Evolutionary conservation across 306 rosid genomes (phyloP).

Genomic region (Cicer bijugum): DNA sequence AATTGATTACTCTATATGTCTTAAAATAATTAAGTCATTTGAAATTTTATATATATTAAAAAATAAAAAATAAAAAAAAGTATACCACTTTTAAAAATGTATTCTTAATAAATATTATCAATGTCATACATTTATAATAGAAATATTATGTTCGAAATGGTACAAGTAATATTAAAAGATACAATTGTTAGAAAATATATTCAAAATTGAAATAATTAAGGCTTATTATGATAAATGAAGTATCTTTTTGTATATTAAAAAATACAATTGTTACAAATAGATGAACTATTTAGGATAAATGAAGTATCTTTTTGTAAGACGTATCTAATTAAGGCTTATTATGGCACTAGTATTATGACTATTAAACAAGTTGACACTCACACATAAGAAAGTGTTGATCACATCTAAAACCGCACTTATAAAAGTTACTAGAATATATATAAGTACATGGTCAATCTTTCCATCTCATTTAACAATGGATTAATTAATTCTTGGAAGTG

Average conservation of each 20-base stretch:
- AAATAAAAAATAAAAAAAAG: too few species aligned
- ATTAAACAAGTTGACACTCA: background rate
- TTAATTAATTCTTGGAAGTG: slow-evolving; percentile 19
- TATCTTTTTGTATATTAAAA: background rate
- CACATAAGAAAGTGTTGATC: slow-evolving; percentile 12
- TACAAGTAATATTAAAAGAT: too few species aligned
- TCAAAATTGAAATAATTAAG: too few species aligned
- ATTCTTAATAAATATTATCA: too few species aligned
- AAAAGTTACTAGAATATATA: background rate
- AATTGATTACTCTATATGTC: too few species aligned
- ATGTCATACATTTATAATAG: too few species aligned
- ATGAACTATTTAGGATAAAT: slow-evolving; percentile 11
- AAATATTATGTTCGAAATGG: too few species aligned
- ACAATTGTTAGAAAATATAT: too few species aligned
- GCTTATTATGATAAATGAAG: slow-evolving; percentile 28
- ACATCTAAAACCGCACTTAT: slow-evolving; percentile 3
- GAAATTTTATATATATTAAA: too few species aligned
- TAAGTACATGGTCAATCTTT: slow-evolving; percentile 6
- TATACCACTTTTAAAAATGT: too few species aligned
- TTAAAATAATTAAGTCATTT: too few species aligned
- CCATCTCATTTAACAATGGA: background rate
- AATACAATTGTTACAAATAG: background rate
- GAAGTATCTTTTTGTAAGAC: background rate
- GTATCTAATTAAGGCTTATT: slow-evolving; percentile 19
- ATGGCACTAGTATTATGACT: slow-evolving; percentile 36